Evolutionary conservation across 2,329 filamentous ascomycete genomes (phyloP), one percentile per base, ranked within the genome.

Genomic region (Curvularia hawaiiensis): DNA sequence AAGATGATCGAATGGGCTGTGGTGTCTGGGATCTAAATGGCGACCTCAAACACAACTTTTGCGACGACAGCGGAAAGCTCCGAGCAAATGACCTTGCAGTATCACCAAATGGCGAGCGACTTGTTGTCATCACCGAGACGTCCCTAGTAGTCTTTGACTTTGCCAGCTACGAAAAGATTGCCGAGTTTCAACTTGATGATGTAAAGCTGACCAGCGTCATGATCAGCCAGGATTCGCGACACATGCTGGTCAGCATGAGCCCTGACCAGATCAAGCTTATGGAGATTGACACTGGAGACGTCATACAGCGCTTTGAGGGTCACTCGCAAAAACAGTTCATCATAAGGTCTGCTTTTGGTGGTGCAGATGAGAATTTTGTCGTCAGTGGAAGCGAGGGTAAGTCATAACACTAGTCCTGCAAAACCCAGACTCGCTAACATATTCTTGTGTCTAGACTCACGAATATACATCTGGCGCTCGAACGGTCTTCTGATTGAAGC

Each of bases 401-500:
- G 81, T 63, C 20, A 10, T 9, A 9, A n/a, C 26, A 8, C 10
- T 16, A 7, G 12, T 39, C 14, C 1, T 49, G 38, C 7, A 38
- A 3, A 30, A 26, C 12, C 12, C 20, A 26, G 22, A 40, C 39
- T 6, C 18, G 24, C 56, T 62, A 47, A 60, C n/a, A 38, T 14
- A 28, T 28, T 16, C 11, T 14, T 30, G 7, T 11, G 11, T 28
- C 30, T 4, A 88, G 87, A 89, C 75, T 85, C 85, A 2, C 83
- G 84, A 54, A 84, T 98, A 41, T 89, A 92, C 73, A 91, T 99
- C 60, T 98, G 93, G 92, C 91, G 97, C 75, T 95, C 92, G 75
- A 89, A 90, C 35, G 92, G 91, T 6, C 82, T 84, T 6, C 82
- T 89, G 0, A 86, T 99, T 6, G 90, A 92, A 70, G 88, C 85